phyloP scores from a whole-genome alignment of 768 basidiomycete species.

The Auriculariales sp. region DNA sequence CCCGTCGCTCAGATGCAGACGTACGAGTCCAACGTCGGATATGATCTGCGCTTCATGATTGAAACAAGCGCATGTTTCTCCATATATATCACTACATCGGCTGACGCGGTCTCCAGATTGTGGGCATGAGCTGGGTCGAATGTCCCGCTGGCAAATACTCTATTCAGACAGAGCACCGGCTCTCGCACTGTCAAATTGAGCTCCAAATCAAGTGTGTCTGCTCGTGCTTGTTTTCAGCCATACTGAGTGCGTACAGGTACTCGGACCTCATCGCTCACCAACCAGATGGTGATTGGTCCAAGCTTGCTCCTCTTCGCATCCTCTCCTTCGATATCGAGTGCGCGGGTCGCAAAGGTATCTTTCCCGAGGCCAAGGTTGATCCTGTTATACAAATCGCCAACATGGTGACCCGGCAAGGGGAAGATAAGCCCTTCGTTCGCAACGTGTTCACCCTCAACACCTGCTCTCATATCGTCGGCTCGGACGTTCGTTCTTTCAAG shows the following conservation, averaged over 20 bases:
- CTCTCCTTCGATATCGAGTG: constrained; percentile 99
- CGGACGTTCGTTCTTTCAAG: constrained; percentile 76
- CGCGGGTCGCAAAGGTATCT: constrained; percentile 93
- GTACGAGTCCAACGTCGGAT: constrained; percentile 90
- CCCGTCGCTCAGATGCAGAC: constrained; percentile 36
- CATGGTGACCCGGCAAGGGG: constrained; percentile 97
- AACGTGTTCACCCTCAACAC: constrained; percentile 94
- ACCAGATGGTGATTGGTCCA: constrained; percentile 86
- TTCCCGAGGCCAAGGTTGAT: constrained; percentile 80
- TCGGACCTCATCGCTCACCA: constrained; percentile 79
- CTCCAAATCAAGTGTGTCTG: constrained; percentile 50
- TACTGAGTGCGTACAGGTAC: too few species aligned
- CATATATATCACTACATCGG: not conserved
- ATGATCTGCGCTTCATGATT: constrained; percentile 92
- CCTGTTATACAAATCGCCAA: constrained; percentile 98
- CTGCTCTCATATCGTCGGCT: constrained; percentile 94
- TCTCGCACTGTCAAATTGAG: constrained; percentile 83
- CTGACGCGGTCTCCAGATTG: constrained; percentile 37
- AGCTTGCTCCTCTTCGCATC: constrained; percentile 83
- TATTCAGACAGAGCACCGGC: constrained; percentile 35
- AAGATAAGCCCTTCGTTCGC: constrained; percentile 83
- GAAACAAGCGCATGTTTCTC: constrained; percentile 63
- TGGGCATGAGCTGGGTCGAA: constrained; percentile 99
- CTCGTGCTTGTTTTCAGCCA: too few species aligned
- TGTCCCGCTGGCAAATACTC: constrained; percentile 71